phyloP scores from a whole-genome alignment of 1,139 yeast genomes.

The Tardiomyces digboiensis region DNA sequence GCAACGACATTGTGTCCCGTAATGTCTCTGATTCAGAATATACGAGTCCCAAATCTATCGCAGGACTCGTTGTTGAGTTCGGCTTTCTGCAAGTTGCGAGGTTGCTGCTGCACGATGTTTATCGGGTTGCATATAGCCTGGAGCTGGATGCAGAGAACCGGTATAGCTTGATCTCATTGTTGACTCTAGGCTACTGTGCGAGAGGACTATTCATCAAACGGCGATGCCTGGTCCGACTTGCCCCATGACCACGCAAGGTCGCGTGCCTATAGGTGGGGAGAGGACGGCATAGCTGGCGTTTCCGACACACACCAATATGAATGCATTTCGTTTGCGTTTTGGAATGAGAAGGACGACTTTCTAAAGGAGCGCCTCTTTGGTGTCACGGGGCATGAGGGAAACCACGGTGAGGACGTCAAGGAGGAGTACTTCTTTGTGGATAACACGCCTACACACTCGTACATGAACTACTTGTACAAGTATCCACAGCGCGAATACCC shows the following conservation, averaged over 20 bases:
- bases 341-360: slow-evolving; percentile 87
- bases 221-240: slow-evolving; percentile 91
- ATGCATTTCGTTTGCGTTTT: slow-evolving; percentile 71
- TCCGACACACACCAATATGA: slow-evolving; percentile 77
- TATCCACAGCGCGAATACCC: slow-evolving; percentile 86
- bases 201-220: slow-evolving; percentile 77
- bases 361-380: slow-evolving; percentile 87
- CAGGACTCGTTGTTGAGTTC: too few relatives aligned
- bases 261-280: slow-evolving; percentile 92
- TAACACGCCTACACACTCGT: slow-evolving; percentile 89
- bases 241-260: slow-evolving; percentile 83
- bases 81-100: too few relatives aligned
- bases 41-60: too few relatives aligned
- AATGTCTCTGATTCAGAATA: too few relatives aligned
- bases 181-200: slow-evolving; percentile 56
- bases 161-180: too few relatives aligned
- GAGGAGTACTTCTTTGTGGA: slow-evolving; percentile 80
- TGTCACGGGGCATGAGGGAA: slow-evolving; percentile 86
- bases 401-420: slow-evolving; percentile 95
- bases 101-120: too few relatives aligned
- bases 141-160: too few relatives aligned
- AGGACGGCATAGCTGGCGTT: slow-evolving; percentile 92
- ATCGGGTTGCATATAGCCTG: too few relatives aligned
- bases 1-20: too few relatives aligned
- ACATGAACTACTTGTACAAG: slow-evolving; percentile 88